phyloP scores from a whole-genome alignment of 176 grass and related monocot species.

The Carex scoparia region DNA sequence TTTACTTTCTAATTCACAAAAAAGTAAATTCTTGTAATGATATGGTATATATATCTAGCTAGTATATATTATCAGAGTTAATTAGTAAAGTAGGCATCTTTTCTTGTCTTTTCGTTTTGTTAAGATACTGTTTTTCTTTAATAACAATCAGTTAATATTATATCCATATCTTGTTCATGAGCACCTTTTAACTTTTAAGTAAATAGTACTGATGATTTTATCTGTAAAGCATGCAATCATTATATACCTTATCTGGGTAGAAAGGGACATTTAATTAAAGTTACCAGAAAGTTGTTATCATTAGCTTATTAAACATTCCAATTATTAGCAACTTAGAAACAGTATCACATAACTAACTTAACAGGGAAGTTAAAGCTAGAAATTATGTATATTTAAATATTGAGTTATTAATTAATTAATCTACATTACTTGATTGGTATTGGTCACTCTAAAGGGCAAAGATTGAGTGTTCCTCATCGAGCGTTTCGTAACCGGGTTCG shows the following conservation, averaged over 20 bases:
- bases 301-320: neutral
- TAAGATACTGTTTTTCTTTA: neutral
- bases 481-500: neutral
- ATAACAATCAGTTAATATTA: neutral
- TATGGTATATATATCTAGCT: neutral
- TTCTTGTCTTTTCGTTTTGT: neutral
- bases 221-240: conserved; percentile 23
- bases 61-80: neutral
- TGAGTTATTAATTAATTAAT: neutral
- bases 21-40: neutral
- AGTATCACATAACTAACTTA: neutral
- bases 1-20: neutral
- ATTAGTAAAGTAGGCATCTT: neutral
- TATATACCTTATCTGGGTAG: conserved; percentile 26
- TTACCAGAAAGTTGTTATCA: conserved; percentile 23
- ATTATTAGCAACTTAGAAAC: neutral
- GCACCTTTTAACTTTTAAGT: neutral
- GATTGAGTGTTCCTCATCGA: neutral
- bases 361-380: conserved; percentile 2
- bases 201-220: conserved; percentile 1
- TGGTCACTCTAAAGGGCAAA: conserved; percentile 15
- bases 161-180: neutral
- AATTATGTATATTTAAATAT: neutral
- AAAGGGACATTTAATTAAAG: conserved; percentile 19
- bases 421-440: conserved; percentile 4